A percentile compares a stretch with the other conserved stretches of the same genome.
phyloP scores from a whole-genome alignment of 129 eudicot genomes.

The Sambucus nigra region DNA sequence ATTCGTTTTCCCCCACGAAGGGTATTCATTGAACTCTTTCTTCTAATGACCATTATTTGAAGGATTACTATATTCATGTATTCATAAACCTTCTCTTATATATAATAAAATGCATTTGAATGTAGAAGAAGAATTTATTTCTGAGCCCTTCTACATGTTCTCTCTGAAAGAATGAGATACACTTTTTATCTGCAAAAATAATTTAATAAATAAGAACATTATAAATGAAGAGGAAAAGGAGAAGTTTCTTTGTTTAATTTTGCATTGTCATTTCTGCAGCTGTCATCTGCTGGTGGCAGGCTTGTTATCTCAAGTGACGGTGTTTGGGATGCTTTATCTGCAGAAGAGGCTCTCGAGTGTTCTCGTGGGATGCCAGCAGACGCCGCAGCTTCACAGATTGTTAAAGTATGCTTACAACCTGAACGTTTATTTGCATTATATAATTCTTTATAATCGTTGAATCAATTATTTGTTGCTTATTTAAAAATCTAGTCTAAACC shows the following conservation, averaged over 20 bases:
- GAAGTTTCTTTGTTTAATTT: conserved; percentile 3
- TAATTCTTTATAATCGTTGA: not conserved
- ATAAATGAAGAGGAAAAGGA: too few relatives aligned
- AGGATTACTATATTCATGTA: too few relatives aligned
- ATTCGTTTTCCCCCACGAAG: too few relatives aligned
- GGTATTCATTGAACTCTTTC: too few relatives aligned
- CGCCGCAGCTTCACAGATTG: conserved; percentile 86
- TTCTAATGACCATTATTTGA: too few relatives aligned
- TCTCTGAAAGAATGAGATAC: too few relatives aligned
- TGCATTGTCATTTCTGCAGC: conserved; percentile 34
- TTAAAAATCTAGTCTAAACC: not conserved
- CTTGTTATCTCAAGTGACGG: conserved; percentile 91
- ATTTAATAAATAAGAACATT: too few relatives aligned
- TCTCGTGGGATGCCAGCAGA: conserved; percentile 84
- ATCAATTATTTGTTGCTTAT: not conserved
- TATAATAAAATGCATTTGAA: too few relatives aligned
- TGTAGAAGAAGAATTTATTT: too few relatives aligned
- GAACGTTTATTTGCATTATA: not conserved
- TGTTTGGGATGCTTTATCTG: conserved; percentile 94
- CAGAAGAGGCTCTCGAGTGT: conserved; percentile 73
- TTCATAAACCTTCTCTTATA: too few relatives aligned
- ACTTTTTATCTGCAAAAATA: too few relatives aligned
- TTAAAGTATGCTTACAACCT: conserved; percentile 41
- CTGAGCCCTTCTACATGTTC: too few relatives aligned
- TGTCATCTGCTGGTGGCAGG: conserved; percentile 89